These are phyloP conservation scores for Termitomyces sp. DNA, from an alignment of 768 basidiomycete species.

Conservation along the genomic window DNA sequence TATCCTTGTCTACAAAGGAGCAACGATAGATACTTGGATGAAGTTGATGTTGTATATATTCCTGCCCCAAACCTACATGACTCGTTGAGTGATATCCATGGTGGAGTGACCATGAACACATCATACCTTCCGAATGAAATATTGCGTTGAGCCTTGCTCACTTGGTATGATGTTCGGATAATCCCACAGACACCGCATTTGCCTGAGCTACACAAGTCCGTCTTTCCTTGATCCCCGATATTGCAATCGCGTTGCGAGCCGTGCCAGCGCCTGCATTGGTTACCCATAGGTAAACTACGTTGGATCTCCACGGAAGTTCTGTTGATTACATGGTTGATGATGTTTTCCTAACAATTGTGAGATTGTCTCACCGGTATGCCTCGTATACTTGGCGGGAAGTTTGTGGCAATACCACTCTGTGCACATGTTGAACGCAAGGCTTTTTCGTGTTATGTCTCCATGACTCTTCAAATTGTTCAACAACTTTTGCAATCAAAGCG, in stretches of 20 bases:
- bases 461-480: slow-evolving; percentile 63
- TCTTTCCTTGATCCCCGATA: slow-evolving; percentile 56
- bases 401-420: slow-evolving; percentile 54
- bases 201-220: slow-evolving; percentile 44
- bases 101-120: not conserved
- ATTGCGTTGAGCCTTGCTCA: slow-evolving; percentile 62
- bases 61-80: slow-evolving; percentile 58
- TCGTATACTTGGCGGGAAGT: slow-evolving; percentile 50
- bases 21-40: slow-evolving; percentile 45
- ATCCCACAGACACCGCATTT: slow-evolving; percentile 62
- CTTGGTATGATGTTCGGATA: slow-evolving; percentile 56
- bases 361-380: slow-evolving; percentile 45
- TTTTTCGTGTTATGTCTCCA: slow-evolving; percentile 58
- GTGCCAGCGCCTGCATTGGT: slow-evolving; percentile 76
- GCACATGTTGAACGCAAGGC: slow-evolving; percentile 53
- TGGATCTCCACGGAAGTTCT: slow-evolving; percentile 42
- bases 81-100: not conserved
- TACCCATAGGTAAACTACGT: slow-evolving; percentile 43
- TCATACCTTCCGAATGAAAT: slow-evolving; percentile 64
- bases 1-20: not conserved
- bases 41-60: slow-evolving; percentile 72
- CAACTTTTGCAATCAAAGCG: slow-evolving; percentile 28
- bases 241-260: slow-evolving; percentile 62
- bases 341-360: not conserved
- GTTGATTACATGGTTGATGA: not conserved